phyloP scores from a whole-genome alignment of 2,329 filamentous ascomycete species.

The Aspergillus japonicus region DNA sequence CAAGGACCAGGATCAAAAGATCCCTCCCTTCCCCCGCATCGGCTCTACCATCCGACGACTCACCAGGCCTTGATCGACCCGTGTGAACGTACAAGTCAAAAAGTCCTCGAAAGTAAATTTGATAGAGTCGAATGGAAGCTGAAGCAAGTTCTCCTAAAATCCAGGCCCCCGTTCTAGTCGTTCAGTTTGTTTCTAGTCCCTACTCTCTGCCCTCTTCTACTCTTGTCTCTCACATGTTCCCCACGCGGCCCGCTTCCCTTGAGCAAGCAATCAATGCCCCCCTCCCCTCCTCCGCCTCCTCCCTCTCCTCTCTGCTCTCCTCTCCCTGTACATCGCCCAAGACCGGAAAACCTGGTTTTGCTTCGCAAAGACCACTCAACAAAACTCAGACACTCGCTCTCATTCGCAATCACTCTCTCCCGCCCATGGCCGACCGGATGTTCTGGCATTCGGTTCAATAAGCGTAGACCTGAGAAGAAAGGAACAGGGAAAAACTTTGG shows the following conservation, averaged over 20 bases:
- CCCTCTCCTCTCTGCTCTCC: neutral
- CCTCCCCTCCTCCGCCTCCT: too few species aligned
- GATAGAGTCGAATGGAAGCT: neutral
- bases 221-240: too few species aligned
- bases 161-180: too few species aligned
- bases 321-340: neutral
- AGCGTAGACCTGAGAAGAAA: too few species aligned
- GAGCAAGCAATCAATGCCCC: neutral
- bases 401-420: too few species aligned
- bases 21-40: neutral
- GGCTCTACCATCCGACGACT: slow-evolving; percentile 10
- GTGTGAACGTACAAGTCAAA: neutral
- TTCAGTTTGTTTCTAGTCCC: neutral
- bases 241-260: neutral
- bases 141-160: neutral
- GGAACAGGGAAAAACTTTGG: too few species aligned
- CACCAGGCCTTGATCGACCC: slow-evolving; percentile 8
- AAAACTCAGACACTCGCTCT: too few species aligned
- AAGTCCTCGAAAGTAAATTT: neutral
- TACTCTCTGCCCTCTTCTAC: neutral
- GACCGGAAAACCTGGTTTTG: neutral
- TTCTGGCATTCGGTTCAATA: too few species aligned
- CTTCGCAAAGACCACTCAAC: neutral
- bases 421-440: too few species aligned
- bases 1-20: neutral